Base-by-base conservation (phyloP, 2,329 filamentous ascomycete genomes). In the Colletotrichum sp. region DNA sequence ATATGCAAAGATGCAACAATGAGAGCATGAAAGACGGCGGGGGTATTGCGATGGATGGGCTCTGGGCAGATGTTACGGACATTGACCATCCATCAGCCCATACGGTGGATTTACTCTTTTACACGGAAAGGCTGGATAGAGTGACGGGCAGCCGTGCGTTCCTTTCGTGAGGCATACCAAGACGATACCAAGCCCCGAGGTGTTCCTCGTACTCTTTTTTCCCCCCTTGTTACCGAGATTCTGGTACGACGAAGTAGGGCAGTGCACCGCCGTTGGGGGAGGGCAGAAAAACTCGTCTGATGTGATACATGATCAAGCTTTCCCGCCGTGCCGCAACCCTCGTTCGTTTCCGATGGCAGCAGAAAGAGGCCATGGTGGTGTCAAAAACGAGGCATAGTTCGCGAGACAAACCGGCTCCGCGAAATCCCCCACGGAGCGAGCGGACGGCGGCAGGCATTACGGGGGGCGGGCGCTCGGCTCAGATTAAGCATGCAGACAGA, bases 1-100 rank as follows among this genome's bases (percentile, higher is more conserved):
- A 63, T 34, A 24, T 21, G 18, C 18, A 57, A 65, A 62, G 15
- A 75, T 71, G 72, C 72, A 74, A 74, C 65, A 71, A 71, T 34
- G 59, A 74, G 72, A 52, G 62, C 34, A 52, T 18, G 32, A 6
- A 18, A 16, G n/a, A 49, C 44, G n/a, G 18, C 18, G 44, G 44
- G 44, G 44, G 9, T 13, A 7, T 21, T 21, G 44, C 10, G 44
- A 64, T 21, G 32, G 60, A 34, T 24, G 55, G 8, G 13, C 24
- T 49, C 44, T 21, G 44, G 55, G 26, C 55, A 24, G 24, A 28
- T 24, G 55, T 28, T 28, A 26, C 55, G 21, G 26, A 59, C 5
- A 26, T 3, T 24, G 55, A 10, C 13, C 36, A 16, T 21, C 13
- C 28, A 57, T 36, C 30, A 52, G 44, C 28, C 57, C 49, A 39